Evolutionary conservation across 352 stramenopile genomes (phyloP), one percentile per base, ranked within the genome.

Genomic region (Globisporangium middletonii): DNA sequence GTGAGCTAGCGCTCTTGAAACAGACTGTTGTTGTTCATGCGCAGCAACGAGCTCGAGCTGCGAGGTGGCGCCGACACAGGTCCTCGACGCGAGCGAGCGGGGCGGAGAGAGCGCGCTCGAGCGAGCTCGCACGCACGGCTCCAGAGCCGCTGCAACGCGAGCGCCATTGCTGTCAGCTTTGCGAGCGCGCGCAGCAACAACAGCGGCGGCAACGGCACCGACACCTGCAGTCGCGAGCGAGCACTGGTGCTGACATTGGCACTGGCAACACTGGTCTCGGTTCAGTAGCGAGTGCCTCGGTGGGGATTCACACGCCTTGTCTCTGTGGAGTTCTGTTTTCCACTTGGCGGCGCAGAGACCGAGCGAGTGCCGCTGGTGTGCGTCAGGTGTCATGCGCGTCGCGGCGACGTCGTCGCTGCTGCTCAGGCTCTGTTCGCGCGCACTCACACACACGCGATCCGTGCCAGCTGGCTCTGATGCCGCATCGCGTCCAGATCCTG

Each of bases 191-290:
- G 7, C 33, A 38, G 9, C 33, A 38, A 9, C 33, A 9, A 35
- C 7, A 8, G 7, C 30, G 23, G 23, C 23, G 23, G 23, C 23
- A 23, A 35, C 3, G 30, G 30, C 30, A 23, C 33, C 33, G 5
- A 38, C 33, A 46, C 15, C 18, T 46, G 41, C 41, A 8, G 5
- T 46, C 15, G 41, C 41, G 19, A 50, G 13, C 46, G 18, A 52
- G 23, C 23, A 19, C 23, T 15, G 47, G 33, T 52, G 27, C 12
- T 35, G 46, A 35, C 41, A 46, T 23, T 23, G 23, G 12, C 16
- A 49, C 53, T 56, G 48, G 45, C 18, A 62, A 57, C 5, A 55
- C 56, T 56, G 56, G 37, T 62, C 56, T 62, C 56, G 27, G 48
- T 62, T 62, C 56, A 62, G 56, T 23, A 13, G n/a, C 13, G 16